Conservation (phyloP, 495 filamentous ascomycete species). For the Daldinia concentrica region DNA sequence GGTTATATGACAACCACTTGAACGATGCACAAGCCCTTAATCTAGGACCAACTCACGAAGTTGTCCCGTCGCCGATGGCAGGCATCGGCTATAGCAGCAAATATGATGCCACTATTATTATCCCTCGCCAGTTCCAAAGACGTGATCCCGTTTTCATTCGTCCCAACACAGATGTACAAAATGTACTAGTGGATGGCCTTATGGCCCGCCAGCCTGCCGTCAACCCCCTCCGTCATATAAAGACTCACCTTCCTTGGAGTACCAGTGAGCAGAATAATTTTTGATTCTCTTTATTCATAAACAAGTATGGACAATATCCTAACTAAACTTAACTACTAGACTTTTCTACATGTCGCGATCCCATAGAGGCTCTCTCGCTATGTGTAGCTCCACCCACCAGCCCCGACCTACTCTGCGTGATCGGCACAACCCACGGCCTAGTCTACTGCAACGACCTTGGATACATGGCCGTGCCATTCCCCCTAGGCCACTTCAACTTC, state of each 20-base stretch:
- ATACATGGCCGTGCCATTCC: not conserved
- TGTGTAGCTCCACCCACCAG: conserved; percentile 19
- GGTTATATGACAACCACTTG: not conserved
- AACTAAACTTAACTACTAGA: not conserved
- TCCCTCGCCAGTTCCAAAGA: not conserved
- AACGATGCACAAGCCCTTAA: not conserved
- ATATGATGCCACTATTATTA: not conserved
- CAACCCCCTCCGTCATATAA: not conserved
- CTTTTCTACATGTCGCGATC: not conserved
- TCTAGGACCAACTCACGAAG: not conserved
- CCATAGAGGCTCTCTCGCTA: not conserved
- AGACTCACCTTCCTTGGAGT: not conserved
- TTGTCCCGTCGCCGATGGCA: not conserved
- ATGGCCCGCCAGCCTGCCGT: not conserved
- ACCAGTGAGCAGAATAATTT: not conserved
- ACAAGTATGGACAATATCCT: not conserved
- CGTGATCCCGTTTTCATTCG: not conserved
- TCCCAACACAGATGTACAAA: not conserved
- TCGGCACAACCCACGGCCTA: conserved; percentile 50
- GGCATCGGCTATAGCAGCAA: not conserved
- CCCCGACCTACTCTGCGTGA: conserved; percentile 38
- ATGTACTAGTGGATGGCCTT: not conserved
- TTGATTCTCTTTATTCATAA: not conserved
- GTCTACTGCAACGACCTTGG: not conserved
- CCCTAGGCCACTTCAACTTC: not conserved